Evolutionary conservation across 2,329 filamentous ascomycete species (phyloP), one percentile per base, ranked within the genome.

Genomic region (Claviceps digitariae): DNA sequence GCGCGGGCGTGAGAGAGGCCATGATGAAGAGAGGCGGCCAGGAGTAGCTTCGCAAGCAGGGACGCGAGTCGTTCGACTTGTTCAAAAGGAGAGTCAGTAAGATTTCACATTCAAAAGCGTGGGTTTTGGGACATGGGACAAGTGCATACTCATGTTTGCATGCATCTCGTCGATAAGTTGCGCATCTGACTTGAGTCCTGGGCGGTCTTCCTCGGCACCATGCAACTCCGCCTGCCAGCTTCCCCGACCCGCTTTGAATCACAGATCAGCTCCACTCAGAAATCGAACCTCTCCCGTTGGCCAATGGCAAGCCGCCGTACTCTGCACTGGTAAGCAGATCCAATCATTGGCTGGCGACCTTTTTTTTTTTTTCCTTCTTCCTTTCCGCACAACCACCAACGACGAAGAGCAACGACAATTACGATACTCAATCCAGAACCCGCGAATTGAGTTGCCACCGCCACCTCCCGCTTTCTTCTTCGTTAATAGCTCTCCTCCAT

Each of bases 1-100:
- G 51, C 53, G 20, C 48, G 49, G 6, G 59, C 58, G 20, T 54
- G 49, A 9, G 51, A 47, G 44, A 41, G 38, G 45, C 25, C 53
- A 52, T 53, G 45, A 44, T 52, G 41, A 23, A 53, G 27, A 9
- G 38, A 46, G 13, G 34, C 25, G 7, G 52, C 52, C 27, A 57
- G 34, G 23, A 58, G 45, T 4, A 51, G 17, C 21, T 49, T 47
- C 2, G 29, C 15, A 2, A 53, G 20, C 2, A 2, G 48, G 13
- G n/a, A n/a, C 5, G 43, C 17, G 12, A 34, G 17, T 44, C n/a
- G 5, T 25, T 13, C 51, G n/a, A n/a, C n/a, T n/a, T n/a, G n/a
- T n/a, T n/a, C n/a, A n/a, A n/a, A n/a, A n/a, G n/a, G n/a, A n/a
- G n/a, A n/a, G 38, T 49, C 46, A 53, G 51, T 15, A 2, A 36